Conservation (phyloP, 2,329 filamentous ascomycete species). For the Malbranchea cinnamomea region DNA sequence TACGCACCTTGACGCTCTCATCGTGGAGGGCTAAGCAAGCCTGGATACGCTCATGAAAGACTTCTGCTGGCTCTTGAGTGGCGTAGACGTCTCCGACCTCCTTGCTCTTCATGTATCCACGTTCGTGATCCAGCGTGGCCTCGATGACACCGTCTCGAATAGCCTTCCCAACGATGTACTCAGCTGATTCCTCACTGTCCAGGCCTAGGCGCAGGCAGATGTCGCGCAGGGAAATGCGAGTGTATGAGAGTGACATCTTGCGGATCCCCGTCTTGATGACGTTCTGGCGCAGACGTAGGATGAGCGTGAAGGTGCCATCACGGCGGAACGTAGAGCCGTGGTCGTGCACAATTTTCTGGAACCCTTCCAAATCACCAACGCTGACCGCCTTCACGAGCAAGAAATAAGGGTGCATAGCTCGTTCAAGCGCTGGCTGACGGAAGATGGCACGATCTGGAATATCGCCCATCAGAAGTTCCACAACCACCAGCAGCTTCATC, state of each 20-base stretch:
- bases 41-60: constrained; percentile 90
- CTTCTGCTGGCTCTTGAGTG: constrained; percentile 87
- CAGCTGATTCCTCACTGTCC: constrained; percentile 89
- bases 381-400: constrained; percentile 87
- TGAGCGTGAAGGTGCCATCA: constrained; percentile 89
- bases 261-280: constrained; percentile 99
- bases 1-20: constrained; percentile 84
- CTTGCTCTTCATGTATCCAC: constrained; percentile 97
- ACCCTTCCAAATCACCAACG: constrained; percentile 89
- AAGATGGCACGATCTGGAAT: constrained; percentile 93
- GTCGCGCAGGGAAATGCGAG: constrained; percentile 87
- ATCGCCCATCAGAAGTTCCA: constrained; percentile 95
- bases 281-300: constrained; percentile 88
- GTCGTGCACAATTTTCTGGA: constrained; percentile 69
- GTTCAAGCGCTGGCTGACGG: constrained; percentile 75
- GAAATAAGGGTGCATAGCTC: constrained; percentile 82
- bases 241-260: constrained; percentile 98
- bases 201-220: constrained; percentile 92
- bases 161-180: constrained; percentile 98
- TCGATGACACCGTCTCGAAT: constrained; percentile 96
- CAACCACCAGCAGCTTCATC: constrained; percentile 89
- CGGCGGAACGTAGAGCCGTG: constrained; percentile 76
- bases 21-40: constrained; percentile 87
- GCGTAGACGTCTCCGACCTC: constrained; percentile 92
- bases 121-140: constrained; percentile 83